Evolutionary conservation across 768 basidiomycete species (phyloP).

Genomic region (Hericium coralloides): DNA sequence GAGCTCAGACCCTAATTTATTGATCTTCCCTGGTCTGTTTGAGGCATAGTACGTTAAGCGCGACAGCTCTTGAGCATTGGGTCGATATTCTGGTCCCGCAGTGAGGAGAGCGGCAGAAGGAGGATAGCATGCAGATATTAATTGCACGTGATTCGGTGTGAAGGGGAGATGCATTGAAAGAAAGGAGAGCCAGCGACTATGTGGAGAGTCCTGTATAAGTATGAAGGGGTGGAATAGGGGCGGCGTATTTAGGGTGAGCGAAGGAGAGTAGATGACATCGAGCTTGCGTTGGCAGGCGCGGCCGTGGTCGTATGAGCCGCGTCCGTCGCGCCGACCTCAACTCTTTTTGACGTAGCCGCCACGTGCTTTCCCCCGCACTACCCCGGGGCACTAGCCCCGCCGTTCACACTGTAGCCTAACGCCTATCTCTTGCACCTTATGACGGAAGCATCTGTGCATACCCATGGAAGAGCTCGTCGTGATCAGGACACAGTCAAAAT

Average conservation of each 20-base stretch:
- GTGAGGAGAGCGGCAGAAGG: constrained; percentile 64
- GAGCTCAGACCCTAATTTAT: constrained; percentile 66
- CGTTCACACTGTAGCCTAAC: too few relatives aligned
- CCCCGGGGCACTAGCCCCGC: too few relatives aligned
- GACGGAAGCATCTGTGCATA: too few relatives aligned
- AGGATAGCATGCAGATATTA: constrained; percentile 83
- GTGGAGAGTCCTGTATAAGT: constrained; percentile 4
- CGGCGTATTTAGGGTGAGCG: not conserved
- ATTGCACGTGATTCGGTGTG: constrained; percentile 75
- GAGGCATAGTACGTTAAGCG: constrained; percentile 81
- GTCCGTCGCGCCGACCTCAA: not conserved
- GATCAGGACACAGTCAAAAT: too few relatives aligned
- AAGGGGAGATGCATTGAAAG: constrained; percentile 58
- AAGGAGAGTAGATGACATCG: not conserved
- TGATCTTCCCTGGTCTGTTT: constrained; percentile 72
- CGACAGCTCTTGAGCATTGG: constrained; percentile 80
- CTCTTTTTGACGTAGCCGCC: not conserved
- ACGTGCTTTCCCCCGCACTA: not conserved
- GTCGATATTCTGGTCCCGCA: constrained; percentile 67
- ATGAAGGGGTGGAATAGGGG: constrained; percentile 4
- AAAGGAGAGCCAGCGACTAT: not conserved
- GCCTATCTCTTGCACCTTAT: too few relatives aligned
- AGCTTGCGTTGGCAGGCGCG: too few relatives aligned
- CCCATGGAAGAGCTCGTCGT: too few relatives aligned
- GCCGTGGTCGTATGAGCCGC: not conserved